Evolutionary conservation across 2,329 filamentous ascomycete species (phyloP).

Genomic region (Fusarium algeriense): DNA sequence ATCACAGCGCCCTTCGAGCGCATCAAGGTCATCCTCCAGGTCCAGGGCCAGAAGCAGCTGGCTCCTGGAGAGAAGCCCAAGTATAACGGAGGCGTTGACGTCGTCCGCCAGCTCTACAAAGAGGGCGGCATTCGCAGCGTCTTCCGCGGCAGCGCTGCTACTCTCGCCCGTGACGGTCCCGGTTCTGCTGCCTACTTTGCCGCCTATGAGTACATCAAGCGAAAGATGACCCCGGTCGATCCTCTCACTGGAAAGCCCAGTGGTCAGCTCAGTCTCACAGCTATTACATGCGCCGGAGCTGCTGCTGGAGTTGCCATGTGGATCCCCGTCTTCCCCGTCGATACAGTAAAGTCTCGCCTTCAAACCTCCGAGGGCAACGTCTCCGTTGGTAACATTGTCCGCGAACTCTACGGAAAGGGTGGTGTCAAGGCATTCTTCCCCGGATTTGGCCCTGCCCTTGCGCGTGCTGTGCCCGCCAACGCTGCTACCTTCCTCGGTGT

Average conservation of each 20-base stretch:
- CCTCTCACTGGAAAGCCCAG: conserved; percentile 76
- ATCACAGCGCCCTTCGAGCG: conserved; percentile 99
- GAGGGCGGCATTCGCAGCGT: conserved; percentile 92
- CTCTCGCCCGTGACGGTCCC: conserved; percentile 91
- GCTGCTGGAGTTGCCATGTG: conserved; percentile 97
- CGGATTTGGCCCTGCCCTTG: conserved; percentile 91
- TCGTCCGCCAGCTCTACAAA: conserved; percentile 91
- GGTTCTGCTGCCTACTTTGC: conserved; percentile 97
- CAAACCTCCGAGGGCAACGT: conserved; percentile 91
- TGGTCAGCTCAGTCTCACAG: conserved; percentile 83
- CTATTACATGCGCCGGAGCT: conserved; percentile 88
- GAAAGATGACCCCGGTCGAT: conserved; percentile 84
- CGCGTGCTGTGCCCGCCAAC: conserved; percentile 94
- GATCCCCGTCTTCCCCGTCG: conserved; percentile 98
- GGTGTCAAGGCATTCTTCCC: conserved; percentile 96
- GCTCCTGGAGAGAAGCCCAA: conserved; percentile 91
- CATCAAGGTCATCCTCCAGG: conserved; percentile 97
- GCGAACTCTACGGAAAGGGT: conserved; percentile 83
- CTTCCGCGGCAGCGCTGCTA: conserved; percentile 91
- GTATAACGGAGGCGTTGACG: conserved; percentile 88
- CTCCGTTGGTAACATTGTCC: conserved; percentile 82
- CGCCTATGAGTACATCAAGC: conserved; percentile 96
- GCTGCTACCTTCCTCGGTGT: conserved; percentile 93
- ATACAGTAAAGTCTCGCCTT: conserved; percentile 94
- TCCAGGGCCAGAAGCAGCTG: conserved; percentile 92